phyloP scores from a whole-genome alignment of 2,329 filamentous ascomycete genomes.

The Aspergillus luchuensis region DNA sequence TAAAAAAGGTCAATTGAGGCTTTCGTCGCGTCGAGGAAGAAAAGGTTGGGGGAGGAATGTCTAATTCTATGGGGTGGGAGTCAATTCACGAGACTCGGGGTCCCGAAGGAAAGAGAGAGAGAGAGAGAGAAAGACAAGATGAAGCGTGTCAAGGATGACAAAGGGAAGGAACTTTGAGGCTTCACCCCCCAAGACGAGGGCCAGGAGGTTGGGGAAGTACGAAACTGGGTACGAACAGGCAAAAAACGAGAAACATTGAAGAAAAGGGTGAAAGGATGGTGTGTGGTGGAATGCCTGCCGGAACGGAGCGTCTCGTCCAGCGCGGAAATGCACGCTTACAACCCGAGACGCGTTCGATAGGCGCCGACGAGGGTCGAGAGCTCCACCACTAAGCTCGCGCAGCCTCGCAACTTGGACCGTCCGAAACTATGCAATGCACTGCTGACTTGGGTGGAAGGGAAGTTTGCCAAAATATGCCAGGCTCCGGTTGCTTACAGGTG shows the following conservation, averaged over 20 bases:
- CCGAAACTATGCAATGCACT: slow-evolving; percentile 19
- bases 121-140: slow-evolving; percentile 15
- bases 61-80: slow-evolving; percentile 10
- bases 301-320: slow-evolving; percentile 39
- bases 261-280: slow-evolving; percentile 28
- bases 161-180: slow-evolving; percentile 23
- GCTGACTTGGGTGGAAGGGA: not conserved
- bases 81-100: slow-evolving; percentile 4
- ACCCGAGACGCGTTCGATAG: slow-evolving; percentile 45
- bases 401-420: slow-evolving; percentile 18
- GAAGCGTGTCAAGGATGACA: slow-evolving; percentile 18
- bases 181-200: slow-evolving; percentile 21
- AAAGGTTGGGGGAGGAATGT: slow-evolving; percentile 18
- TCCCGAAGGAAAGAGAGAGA: slow-evolving; percentile 18
- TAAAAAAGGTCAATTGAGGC: slow-evolving; percentile 21
- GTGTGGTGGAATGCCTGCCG: slow-evolving; percentile 40
- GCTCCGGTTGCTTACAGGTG: not conserved
- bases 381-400: slow-evolving; percentile 33
- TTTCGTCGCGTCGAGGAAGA: slow-evolving; percentile 24
- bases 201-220: slow-evolving; percentile 28
- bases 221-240: slow-evolving; percentile 25
- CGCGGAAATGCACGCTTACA: slow-evolving; percentile 46
- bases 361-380: slow-evolving; percentile 33
- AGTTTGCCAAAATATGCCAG: not conserved
- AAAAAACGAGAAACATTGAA: slow-evolving; percentile 27